phyloP scores from a whole-genome alignment of 73 alveolate genomes.

The Diophrys sp. region DNA sequence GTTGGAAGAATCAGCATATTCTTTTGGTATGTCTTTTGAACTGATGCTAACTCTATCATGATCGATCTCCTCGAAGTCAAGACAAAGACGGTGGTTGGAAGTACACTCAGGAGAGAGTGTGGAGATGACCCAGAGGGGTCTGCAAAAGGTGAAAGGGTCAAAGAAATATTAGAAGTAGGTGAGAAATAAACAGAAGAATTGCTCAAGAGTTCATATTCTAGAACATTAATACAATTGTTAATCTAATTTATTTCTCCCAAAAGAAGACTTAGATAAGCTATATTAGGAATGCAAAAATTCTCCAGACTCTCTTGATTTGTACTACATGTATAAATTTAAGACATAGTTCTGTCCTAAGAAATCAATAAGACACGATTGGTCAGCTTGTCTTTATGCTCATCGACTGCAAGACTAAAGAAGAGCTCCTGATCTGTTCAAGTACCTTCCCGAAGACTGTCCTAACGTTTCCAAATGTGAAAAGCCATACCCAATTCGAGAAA shows the following conservation, averaged over 20 bases:
- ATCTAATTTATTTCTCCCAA: no score
- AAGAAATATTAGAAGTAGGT: no score
- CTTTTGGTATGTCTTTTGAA: no score
- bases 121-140: not conserved
- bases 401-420: conserved; percentile 54
- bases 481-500: conserved; percentile 24
- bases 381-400: conserved; percentile 57
- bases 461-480: conserved; percentile 8
- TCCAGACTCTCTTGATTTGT: conserved; percentile 13
- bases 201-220: no score
- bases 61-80: not conserved
- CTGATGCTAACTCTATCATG: no score
- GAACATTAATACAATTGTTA: no score
- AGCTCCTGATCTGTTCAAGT: conserved; percentile 48
- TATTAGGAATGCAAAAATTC: no score
- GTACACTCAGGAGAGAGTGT: not conserved
- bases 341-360: conserved; percentile 59
- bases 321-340: conserved; percentile 60
- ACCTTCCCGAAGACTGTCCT: conserved; percentile 50
- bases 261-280: not conserved
- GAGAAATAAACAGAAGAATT: no score
- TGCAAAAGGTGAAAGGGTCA: not conserved
- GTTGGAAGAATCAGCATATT: no score
- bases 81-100: no score
- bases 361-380: conserved; percentile 46